These are phyloP conservation scores for Metschnikowia chrysomelidarum DNA, from an alignment of 805 yeast genomes.

Conservation along the genomic window DNA sequence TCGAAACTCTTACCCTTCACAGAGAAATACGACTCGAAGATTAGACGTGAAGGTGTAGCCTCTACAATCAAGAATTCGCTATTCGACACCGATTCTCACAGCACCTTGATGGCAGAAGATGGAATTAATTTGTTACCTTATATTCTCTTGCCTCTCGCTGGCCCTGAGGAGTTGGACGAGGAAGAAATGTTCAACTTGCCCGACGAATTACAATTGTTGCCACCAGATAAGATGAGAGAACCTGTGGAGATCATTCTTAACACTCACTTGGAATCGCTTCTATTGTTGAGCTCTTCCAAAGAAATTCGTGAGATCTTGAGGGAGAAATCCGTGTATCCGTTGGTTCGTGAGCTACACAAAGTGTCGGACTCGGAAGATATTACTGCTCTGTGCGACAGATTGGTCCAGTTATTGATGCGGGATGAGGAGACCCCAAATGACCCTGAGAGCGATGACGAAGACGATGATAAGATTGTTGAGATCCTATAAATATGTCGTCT, in stretches of 20 bases:
- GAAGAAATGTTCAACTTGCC: slow-evolving; percentile 89
- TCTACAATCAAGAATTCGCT: slow-evolving; percentile 87
- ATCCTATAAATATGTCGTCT: slow-evolving; percentile 33
- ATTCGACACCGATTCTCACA: slow-evolving; percentile 74
- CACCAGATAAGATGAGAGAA: slow-evolving; percentile 75
- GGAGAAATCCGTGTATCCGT: slow-evolving; percentile 78
- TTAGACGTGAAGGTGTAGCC: slow-evolving; percentile 89
- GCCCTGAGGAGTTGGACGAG: slow-evolving; percentile 70
- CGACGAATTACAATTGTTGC: slow-evolving; percentile 78
- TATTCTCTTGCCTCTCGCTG: slow-evolving; percentile 75
- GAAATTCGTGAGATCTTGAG: slow-evolving; percentile 74
- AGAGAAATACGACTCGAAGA: slow-evolving; percentile 70
- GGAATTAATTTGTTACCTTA: slow-evolving; percentile 76
- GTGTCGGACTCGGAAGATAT: slow-evolving; percentile 43
- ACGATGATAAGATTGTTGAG: slow-evolving; percentile 51
- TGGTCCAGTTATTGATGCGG: slow-evolving; percentile 89
- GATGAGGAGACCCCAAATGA: slow-evolving; percentile 50
- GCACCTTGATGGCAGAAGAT: slow-evolving; percentile 54
- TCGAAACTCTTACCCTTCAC: slow-evolving; percentile 83
- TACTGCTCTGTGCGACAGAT: slow-evolving; percentile 71
- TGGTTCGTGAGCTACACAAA: slow-evolving; percentile 83
- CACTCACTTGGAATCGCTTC: slow-evolving; percentile 74
- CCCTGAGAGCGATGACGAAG: slow-evolving; percentile 42
- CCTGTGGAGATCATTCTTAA: slow-evolving; percentile 61
- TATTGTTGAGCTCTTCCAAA: slow-evolving; percentile 75